A percentile compares a stretch with the other conserved stretches of the same genome.
Conservation (phyloP, 805 yeast species). For the Cyberlindnera mycetangii region DNA sequence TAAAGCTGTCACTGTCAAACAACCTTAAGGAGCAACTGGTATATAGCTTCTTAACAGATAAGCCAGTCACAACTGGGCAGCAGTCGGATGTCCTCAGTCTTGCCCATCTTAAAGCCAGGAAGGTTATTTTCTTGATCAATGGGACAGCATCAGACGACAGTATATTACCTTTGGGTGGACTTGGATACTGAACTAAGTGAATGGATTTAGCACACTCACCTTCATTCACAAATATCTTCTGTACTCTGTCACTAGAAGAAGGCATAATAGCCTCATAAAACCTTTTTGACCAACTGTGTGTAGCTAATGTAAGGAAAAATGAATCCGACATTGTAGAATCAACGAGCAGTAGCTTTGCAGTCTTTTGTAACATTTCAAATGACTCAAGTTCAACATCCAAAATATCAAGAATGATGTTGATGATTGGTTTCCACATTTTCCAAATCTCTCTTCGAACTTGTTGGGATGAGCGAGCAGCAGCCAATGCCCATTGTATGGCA, state of each 20-base stretch:
- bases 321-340: slow-evolving; percentile 7
- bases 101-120: slow-evolving; percentile 10
- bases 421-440: slow-evolving; percentile 24
- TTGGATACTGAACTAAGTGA: neutral
- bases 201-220: slow-evolving; percentile 17
- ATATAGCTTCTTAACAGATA: neutral
- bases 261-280: slow-evolving; percentile 18
- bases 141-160: slow-evolving; percentile 8
- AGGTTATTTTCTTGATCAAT: slow-evolving; percentile 10
- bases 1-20: slow-evolving; percentile 7
- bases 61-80: neutral
- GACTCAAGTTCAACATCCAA: slow-evolving; percentile 14
- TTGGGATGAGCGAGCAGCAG: slow-evolving; percentile 23
- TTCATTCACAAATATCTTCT: slow-evolving; percentile 21
- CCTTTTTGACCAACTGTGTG: slow-evolving; percentile 10
- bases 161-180: neutral
- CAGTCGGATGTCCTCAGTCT: neutral
- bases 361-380: slow-evolving; percentile 1
- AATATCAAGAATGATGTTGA: slow-evolving; percentile 20
- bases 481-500: slow-evolving; percentile 31
- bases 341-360: neutral
- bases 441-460: slow-evolving; percentile 14
- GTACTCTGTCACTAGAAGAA: neutral
- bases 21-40: neutral
- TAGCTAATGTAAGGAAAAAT: slow-evolving; percentile 16